Evolutionary conservation across 163 green algal genomes (phyloP), one percentile per base, ranked within the genome.

Genomic region (Chlorella variabilis): DNA sequence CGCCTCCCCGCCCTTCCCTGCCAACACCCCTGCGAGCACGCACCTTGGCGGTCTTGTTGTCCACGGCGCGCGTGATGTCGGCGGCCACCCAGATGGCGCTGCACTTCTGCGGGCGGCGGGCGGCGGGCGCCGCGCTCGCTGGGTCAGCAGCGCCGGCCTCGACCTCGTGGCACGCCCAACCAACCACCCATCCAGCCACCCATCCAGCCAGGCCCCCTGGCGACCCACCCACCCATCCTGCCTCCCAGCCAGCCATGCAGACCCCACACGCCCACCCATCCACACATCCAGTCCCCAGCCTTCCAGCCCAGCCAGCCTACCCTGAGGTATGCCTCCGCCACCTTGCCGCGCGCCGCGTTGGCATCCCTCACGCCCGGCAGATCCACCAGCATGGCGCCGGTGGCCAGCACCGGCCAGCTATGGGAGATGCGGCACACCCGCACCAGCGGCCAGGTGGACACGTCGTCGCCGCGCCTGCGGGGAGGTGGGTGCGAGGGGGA

Each of bases 31-130:
- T n/a, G n/a, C n/a, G n/a, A n/a, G n/a, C 11, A 4, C 63, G 6
- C 33, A 48, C 63, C 69, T 77, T 77, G 45, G 69, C 69, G 6
- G 69, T 77, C 69, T 77, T 77, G 69, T 65, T 77, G 69, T 77
- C 69, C 29, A 65, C 69, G 0, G 69, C 69, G 1, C 69, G 45
- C 1, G 69, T 77, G 69, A 77, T 77, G 69, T 77, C 69, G 45
- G 69, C 69, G 21, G n/a, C 34, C n/a, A 77, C 45, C 69, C 69
- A 77, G 45, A 77, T 77, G 45, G 69, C 69, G 7, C 29, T 33
- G 45, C 69, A 77, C 45, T 63, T 63, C 69, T 77, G 69, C 69
- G 31, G 27, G 41, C 1, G 66, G 39, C 15, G 45, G 45, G 15
- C 11, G 15, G 45, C 45, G 45, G 2, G 27, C 6, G 61, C n/a